Evolutionary conservation across 2,329 filamentous ascomycete genomes (phyloP).

Genomic region (Epichloe baconii): DNA sequence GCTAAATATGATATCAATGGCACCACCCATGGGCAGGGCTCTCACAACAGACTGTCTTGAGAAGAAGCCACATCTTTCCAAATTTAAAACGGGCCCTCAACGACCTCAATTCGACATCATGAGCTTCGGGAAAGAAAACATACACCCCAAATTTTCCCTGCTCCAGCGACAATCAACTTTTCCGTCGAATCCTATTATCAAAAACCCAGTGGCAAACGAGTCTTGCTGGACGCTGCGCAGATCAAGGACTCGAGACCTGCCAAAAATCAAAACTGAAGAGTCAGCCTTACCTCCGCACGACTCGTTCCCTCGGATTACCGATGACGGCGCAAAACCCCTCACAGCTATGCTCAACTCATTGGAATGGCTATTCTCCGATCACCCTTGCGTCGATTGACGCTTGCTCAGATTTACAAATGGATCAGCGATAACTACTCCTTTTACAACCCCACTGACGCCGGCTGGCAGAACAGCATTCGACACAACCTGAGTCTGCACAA

Average conservation of each 20-base stretch:
- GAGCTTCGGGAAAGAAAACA: conserved; percentile 42
- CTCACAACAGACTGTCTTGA: conserved; percentile 53
- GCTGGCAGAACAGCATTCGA: conserved; percentile 98
- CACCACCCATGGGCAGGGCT: conserved; percentile 43
- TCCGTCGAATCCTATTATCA: conserved; percentile 40
- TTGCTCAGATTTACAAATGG: conserved; percentile 98
- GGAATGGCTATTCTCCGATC: conserved; percentile 93
- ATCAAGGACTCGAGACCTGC: conserved; percentile 52
- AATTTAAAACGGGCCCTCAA: conserved; percentile 43
- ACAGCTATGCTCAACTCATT: conserved; percentile 90
- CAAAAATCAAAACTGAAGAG: conserved; percentile 52
- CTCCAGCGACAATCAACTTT: conserved; percentile 33
- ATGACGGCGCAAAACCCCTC: conserved; percentile 83
- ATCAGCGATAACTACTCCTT: conserved; percentile 91
- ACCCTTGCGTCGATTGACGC: conserved; percentile 67
- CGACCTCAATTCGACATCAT: conserved; percentile 34
- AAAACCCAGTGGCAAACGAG: conserved; percentile 43
- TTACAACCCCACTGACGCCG: conserved; percentile 71
- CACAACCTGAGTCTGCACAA: conserved; percentile 97
- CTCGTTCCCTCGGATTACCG: conserved; percentile 69
- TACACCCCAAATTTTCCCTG: conserved; percentile 36
- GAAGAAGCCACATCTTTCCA: conserved; percentile 52
- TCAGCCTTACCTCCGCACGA: conserved; percentile 50
- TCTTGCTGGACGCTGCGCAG: conserved; percentile 58
- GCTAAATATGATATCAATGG: conserved; percentile 55